Base-by-base conservation (phyloP, 345 rosid species). In the Salix brachista region DNA sequence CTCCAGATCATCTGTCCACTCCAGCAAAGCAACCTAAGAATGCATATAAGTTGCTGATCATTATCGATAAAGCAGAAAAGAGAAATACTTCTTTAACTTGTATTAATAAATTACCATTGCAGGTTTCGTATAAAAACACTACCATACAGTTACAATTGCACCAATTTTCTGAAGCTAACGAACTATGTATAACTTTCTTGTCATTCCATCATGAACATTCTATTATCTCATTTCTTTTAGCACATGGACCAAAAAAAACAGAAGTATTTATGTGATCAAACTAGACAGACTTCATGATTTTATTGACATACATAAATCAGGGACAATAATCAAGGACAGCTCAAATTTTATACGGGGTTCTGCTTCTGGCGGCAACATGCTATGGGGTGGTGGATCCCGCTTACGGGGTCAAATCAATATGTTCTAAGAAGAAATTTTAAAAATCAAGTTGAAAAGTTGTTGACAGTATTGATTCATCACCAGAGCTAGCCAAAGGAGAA, bases 1-100 rank as follows among this genome's bases (percentile, higher is more conserved):
- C 86, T 92, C 97, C 82, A 92, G 75, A 84, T 94, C 99, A 86
- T 96, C 95, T 68, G 92, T 79, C 99, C 99, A 96, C 88, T 91
- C 99, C 87, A 96, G 87, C 89, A 94, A 89, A 81, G 90, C 88
- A 80, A 92, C 88, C 99, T 96, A 64, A 69, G 70, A 73, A 83
- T 34, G 72, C 68, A 9, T 41, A 34, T 32, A 14, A 71, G 70
- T 50, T 54, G 67, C 52, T 78, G 19, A 83, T 85, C 64, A 75
- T 79, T 17, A 78, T 73, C 36, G 56, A 46, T 62, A 62, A 48
- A 73, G 44, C 46, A 64, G 32, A 50, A 14, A 67, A 65, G 32
- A 60, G 46, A 56, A 46, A 54, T 25, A 56, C n/a, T 50, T 60
- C 39, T 54, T 23, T 69, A 41, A 13, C 11, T 50, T 67, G 74